These are phyloP conservation scores for Nicotiana benthamiana DNA, from an alignment of 257 asterid species.

Conservation along the genomic window DNA sequence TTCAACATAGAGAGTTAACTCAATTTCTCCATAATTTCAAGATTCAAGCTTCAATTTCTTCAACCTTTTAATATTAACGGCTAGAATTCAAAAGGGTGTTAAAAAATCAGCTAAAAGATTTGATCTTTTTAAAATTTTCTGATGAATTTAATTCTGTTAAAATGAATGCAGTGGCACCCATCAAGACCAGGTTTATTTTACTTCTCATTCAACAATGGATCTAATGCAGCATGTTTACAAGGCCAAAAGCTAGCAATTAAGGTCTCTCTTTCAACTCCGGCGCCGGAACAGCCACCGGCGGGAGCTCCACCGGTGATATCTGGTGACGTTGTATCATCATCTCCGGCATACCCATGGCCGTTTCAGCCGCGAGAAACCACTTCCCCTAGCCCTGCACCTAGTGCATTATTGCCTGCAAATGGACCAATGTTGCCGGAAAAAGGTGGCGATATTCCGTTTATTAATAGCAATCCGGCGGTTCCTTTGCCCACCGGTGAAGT, in stretches of 20 bases:
- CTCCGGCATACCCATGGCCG: slow-evolving; percentile 92
- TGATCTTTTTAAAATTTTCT: neutral
- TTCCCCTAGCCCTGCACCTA: slow-evolving; percentile 71
- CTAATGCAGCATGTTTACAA: slow-evolving; percentile 42
- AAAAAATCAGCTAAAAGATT: neutral
- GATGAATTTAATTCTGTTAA: neutral
- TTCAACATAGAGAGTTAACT: neutral
- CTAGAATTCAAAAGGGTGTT: neutral
- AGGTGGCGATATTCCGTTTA: slow-evolving; percentile 63
- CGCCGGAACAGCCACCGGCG: slow-evolving; percentile 28
- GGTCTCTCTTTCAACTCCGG: slow-evolving; percentile 30
- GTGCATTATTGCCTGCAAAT: slow-evolving; percentile 26
- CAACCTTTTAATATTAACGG: neutral
- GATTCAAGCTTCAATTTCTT: neutral
- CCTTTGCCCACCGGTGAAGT: slow-evolving; percentile 96
- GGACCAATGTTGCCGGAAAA: slow-evolving; percentile 44
- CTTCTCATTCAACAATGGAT: slow-evolving; percentile 81
- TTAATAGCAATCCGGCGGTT: slow-evolving; percentile 88
- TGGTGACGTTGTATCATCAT: slow-evolving; percentile 68
- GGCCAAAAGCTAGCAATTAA: slow-evolving; percentile 67
- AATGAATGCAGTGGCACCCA: slow-evolving; percentile 65
- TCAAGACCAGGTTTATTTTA: slow-evolving; percentile 74
- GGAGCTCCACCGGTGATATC: slow-evolving; percentile 39
- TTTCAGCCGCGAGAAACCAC: slow-evolving; percentile 47
- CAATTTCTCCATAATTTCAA: neutral